Percentiles rank a stretch among this genome's conserved stretches.
These are phyloP conservation scores for Cerrena zonata DNA, from an alignment of 1,284 basidiomycete species.

Conservation along the genomic window DNA sequence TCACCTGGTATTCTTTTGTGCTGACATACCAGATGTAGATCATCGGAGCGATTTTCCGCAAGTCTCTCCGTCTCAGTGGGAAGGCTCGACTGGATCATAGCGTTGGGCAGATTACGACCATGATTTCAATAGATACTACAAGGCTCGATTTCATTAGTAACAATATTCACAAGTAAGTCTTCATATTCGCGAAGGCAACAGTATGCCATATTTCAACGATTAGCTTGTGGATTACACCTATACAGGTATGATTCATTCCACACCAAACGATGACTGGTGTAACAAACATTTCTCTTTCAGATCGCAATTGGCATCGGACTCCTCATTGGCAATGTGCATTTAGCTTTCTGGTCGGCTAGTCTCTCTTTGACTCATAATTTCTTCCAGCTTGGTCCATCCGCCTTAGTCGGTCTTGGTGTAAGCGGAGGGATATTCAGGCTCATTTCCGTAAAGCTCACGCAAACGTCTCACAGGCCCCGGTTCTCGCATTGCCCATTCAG, in stretches of 20 bases:
- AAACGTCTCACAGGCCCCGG: conserved; percentile 44
- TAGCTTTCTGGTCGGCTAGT: conserved; percentile 15
- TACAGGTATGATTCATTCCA: conserved; percentile 35
- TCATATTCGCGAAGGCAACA: neutral
- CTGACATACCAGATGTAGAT: conserved; percentile 32
- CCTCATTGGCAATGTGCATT: conserved; percentile 56
- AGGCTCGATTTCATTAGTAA: conserved; percentile 44
- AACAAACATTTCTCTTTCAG: too few species aligned
- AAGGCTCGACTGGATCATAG: conserved; percentile 55
- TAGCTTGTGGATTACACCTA: conserved; percentile 53
- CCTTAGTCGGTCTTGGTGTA: conserved; percentile 66
- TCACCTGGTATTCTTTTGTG: conserved; percentile 1
- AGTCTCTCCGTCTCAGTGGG: conserved; percentile 64
- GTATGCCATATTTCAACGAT: conserved; percentile 2
- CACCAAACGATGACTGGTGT: neutral
- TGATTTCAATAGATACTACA: conserved; percentile 60
- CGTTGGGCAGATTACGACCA: conserved; percentile 65
- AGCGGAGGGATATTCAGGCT: too few species aligned
- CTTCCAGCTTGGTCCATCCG: conserved; percentile 57
- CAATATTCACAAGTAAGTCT: conserved; percentile 46
- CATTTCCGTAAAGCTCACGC: too few species aligned
- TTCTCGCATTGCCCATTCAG: conserved; percentile 62
- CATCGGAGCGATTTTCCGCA: conserved; percentile 66
- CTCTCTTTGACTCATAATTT: neutral
- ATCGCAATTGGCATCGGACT: conserved; percentile 61